Evolutionary conservation across 2,329 filamentous ascomycete species (phyloP).

Genomic region (Pyrenophora seminiperda): DNA sequence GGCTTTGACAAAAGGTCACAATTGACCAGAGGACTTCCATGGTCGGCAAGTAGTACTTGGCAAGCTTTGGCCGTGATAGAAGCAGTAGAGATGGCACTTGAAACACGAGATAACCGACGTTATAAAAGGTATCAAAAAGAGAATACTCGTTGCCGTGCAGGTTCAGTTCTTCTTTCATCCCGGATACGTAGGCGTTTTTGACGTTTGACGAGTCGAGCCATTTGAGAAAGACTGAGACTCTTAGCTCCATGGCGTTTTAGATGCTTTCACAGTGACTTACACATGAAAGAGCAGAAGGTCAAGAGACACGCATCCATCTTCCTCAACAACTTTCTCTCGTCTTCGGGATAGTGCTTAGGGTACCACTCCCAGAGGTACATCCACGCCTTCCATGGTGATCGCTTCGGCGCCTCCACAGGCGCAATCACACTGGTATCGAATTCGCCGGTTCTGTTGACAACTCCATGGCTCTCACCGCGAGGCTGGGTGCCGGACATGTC

Average conservation of each 20-base stretch:
- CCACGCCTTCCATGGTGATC: conserved; percentile 48
- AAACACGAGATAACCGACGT: conserved; percentile 49
- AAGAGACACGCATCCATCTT: conserved; percentile 47
- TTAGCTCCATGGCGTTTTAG: conserved; percentile 4
- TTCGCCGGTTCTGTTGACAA: conserved; percentile 27
- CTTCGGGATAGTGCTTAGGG: conserved; percentile 41
- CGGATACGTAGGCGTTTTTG: conserved; percentile 54
- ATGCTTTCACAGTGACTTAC: conserved; percentile 22
- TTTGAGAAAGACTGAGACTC: conserved; percentile 43
- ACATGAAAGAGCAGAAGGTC: conserved; percentile 48
- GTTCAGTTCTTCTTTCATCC: conserved; percentile 40
- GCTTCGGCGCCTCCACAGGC: conserved; percentile 41
- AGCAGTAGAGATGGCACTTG: conserved; percentile 48
- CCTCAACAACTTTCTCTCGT: conserved; percentile 42
- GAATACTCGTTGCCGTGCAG: conserved; percentile 64
- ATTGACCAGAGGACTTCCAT: conserved; percentile 51
- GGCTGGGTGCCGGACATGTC: conserved; percentile 29
- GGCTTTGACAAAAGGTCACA: conserved; percentile 48
- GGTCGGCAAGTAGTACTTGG: conserved; percentile 46
- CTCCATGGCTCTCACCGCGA: conserved; percentile 25
- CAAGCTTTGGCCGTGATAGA: conserved; percentile 46
- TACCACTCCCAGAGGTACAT: conserved; percentile 50
- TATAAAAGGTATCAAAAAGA: conserved; percentile 53
- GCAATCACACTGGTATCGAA: conserved; percentile 39
- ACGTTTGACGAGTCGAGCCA: conserved; percentile 47